Evolutionary conservation across 768 basidiomycete genomes (phyloP).

Genomic region (Goffeauzyma gilvescens): DNA sequence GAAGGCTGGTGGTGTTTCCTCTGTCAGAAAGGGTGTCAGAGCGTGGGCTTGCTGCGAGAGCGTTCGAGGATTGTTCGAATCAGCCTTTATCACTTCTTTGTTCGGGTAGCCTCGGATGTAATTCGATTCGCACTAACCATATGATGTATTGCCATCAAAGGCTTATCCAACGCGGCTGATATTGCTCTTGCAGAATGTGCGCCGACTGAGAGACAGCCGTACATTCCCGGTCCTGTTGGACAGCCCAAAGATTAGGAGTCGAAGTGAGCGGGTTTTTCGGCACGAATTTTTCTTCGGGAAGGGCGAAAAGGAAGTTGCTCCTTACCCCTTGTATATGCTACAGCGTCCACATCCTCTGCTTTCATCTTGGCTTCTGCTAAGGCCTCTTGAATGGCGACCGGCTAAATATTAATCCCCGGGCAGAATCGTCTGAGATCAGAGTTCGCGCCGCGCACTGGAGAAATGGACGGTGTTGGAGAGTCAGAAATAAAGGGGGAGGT

Average conservation of each 20-base stretch:
- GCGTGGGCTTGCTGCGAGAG: conserved; percentile 70
- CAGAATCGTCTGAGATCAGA: neutral
- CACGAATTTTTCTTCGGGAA: neutral
- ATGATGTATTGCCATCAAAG: conserved; percentile 77
- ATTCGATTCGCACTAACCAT: conserved; percentile 49
- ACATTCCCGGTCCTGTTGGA: conserved; percentile 38
- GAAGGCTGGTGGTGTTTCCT: conserved; percentile 39
- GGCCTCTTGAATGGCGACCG: conserved; percentile 49
- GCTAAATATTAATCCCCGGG: conserved; percentile 36
- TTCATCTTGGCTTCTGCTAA: conserved; percentile 46
- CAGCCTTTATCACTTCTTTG: conserved; percentile 6
- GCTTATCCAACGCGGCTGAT: conserved; percentile 57
- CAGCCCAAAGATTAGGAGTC: neutral
- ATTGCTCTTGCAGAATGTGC: conserved; percentile 69
- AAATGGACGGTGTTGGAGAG: neutral
- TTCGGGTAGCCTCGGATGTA: neutral
- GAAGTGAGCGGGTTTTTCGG: neutral
- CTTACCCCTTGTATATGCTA: conserved; percentile 80
- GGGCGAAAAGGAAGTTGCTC: too few species aligned
- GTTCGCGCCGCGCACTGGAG: neutral
- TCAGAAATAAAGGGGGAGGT: conserved; percentile 10
- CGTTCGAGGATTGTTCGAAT: neutral
- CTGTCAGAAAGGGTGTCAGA: conserved; percentile 55
- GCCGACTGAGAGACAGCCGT: conserved; percentile 59
- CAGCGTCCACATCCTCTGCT: conserved; percentile 53